Conservation (phyloP, 2,329 filamentous ascomycete genomes). For the Keithomyces neogunnii region DNA sequence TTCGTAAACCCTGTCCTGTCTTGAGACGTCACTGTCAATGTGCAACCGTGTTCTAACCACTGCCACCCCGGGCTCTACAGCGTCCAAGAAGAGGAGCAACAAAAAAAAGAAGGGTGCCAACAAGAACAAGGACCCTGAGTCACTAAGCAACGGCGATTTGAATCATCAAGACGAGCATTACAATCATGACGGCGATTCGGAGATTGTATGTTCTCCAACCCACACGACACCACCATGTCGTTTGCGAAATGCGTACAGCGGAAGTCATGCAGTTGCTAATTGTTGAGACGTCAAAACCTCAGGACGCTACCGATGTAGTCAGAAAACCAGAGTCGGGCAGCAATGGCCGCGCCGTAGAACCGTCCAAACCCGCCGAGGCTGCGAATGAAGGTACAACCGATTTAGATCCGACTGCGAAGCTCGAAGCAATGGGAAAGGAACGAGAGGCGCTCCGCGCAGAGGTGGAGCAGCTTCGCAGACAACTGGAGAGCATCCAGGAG, state of each 20-base stretch:
- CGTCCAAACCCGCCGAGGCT: constrained; percentile 21
- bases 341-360: constrained; percentile 32
- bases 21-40: neutral
- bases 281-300: neutral
- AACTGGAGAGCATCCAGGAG: constrained; percentile 70
- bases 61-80: constrained; percentile 18
- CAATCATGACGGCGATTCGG: constrained; percentile 36
- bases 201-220: constrained; percentile 11
- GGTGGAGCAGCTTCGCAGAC: constrained; percentile 74
- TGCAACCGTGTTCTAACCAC: constrained; percentile 22
- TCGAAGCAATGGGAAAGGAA: constrained; percentile 75
- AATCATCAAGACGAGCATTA: constrained; percentile 28
- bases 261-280: constrained; percentile 8
- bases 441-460: constrained; percentile 70
- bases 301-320: constrained; percentile 20
- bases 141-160: constrained; percentile 23
- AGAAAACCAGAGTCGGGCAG: constrained; percentile 16
- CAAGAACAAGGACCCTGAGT: constrained; percentile 34
- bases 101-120: constrained; percentile 51
- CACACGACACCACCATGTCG: neutral
- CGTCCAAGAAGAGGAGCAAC: constrained; percentile 47
- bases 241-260: neutral
- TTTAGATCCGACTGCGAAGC: constrained; percentile 38
- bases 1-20: constrained; percentile 16
- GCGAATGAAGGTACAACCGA: constrained; percentile 17